Evolutionary conservation across 257 asterid species (phyloP).

Genomic region (Paraleonurus japonicus): DNA sequence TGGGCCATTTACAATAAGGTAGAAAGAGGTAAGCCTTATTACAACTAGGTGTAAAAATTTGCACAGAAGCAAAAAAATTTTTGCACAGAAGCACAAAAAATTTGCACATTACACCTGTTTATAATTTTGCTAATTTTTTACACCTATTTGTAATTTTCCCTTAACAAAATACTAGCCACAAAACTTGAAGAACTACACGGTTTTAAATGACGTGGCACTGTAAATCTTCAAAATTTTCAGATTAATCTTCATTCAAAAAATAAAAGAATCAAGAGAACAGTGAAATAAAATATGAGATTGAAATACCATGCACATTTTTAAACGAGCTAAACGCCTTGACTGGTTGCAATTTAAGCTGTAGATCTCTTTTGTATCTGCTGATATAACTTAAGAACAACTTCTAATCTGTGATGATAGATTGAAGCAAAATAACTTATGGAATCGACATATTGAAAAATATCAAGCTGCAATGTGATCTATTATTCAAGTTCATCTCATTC

Average conservation of each 20-base stretch:
- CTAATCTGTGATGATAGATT: conserved; percentile 14
- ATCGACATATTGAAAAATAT: not conserved
- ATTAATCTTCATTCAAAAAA: not conserved
- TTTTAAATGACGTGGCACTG: not conserved
- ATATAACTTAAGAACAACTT: not conserved
- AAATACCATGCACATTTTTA: conserved; percentile 17
- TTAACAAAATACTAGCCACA: not conserved
- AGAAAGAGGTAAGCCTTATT: no score
- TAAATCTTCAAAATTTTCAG: not conserved
- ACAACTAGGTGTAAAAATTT: no score
- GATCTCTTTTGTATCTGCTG: not conserved
- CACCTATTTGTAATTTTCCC: no score
- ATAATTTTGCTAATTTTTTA: no score
- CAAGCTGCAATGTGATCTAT: no score
- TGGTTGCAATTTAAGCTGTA: conserved; percentile 6
- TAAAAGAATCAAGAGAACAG: not conserved
- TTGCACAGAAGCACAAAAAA: no score
- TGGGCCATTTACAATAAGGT: no score
- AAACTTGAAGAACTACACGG: not conserved
- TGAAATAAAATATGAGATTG: not conserved
- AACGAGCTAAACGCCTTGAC: conserved; percentile 28
- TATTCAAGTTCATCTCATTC: no score
- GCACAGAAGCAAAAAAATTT: no score
- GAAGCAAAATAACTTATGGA: conserved; percentile 3
- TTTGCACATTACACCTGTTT: no score